Evolutionary conservation across 2,329 filamentous ascomycete species (phyloP).

Genomic region (Pezicula neosporulosa): DNA sequence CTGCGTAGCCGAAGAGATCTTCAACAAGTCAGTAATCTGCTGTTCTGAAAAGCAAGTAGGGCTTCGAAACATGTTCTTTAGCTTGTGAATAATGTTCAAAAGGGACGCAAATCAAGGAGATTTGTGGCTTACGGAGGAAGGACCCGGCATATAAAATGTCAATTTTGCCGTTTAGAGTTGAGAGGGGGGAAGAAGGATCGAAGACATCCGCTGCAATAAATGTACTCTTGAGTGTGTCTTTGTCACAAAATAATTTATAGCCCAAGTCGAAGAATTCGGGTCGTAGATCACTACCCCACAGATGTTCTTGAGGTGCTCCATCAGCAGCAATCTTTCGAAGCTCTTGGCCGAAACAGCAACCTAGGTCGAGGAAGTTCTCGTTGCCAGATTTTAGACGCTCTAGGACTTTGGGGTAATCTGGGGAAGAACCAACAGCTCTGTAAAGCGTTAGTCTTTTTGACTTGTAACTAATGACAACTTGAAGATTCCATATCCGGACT

Average conservation of each 20-base stretch:
- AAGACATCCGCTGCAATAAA: constrained; percentile 31
- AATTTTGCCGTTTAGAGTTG: constrained; percentile 31
- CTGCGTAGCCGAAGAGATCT: constrained; percentile 36
- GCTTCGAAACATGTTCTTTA: no score
- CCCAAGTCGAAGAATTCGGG: constrained; percentile 29
- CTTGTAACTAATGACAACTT: no score
- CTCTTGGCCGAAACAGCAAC: constrained; percentile 34
- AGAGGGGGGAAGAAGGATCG: constrained; percentile 22
- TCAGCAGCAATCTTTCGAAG: constrained; percentile 31
- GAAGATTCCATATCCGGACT: no score
- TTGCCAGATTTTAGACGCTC: constrained; percentile 4
- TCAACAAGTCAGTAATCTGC: no score
- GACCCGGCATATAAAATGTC: constrained; percentile 37
- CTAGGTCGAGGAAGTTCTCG: constrained; percentile 29
- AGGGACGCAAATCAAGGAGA: no score
- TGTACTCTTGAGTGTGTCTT: constrained; percentile 21
- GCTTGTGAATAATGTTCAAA: no score
- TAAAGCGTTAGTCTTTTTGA: neutral
- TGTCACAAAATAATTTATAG: constrained; percentile 32
- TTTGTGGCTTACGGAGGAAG: constrained; percentile 30
- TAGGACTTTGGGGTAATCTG: constrained; percentile 5
- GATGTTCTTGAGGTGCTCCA: constrained; percentile 25
- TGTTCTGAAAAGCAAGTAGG: no score
- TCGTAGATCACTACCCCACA: constrained; percentile 28
- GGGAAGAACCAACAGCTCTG: neutral